A percentile compares a stretch with the other conserved stretches of the same genome.
These are phyloP conservation scores for Selaginella tamariscina DNA, from an alignment of 75 land plant genomes.

Conservation along the genomic window DNA sequence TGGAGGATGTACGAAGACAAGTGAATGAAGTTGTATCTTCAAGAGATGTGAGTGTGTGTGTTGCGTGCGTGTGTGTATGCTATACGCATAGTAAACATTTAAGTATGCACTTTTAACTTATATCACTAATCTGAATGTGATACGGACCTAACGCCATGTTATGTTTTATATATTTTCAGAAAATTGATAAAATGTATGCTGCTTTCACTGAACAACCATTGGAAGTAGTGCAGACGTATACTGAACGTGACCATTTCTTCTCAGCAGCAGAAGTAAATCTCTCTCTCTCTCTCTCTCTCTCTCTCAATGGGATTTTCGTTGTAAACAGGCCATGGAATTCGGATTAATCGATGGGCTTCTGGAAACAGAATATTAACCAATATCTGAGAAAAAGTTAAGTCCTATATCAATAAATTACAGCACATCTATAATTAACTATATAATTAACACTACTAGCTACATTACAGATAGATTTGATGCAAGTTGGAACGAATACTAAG, in stretches of 20 bases:
- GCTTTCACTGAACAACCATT: slow-evolving; percentile 81
- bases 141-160: too few relatives aligned
- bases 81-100: too few relatives aligned
- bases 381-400: too few relatives aligned
- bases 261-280: slow-evolving; percentile 69
- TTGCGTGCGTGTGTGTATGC: too few relatives aligned
- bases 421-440: too few relatives aligned
- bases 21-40: slow-evolving; percentile 85
- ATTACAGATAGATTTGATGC: too few relatives aligned
- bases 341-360: slow-evolving; percentile 82
- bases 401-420: too few relatives aligned
- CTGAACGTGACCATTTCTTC: slow-evolving; percentile 85
- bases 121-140: not conserved
- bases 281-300: not conserved
- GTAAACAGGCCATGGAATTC: slow-evolving; percentile 91
- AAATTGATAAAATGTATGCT: slow-evolving; percentile 86
- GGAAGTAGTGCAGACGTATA: slow-evolving; percentile 68
- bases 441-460: too few relatives aligned
- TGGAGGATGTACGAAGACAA: slow-evolving; percentile 82
- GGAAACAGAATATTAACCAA: slow-evolving; percentile 60
- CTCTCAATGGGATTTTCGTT: not conserved
- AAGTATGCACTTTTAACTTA: not conserved
- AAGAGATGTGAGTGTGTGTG: slow-evolving; percentile 78
- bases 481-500: too few relatives aligned
- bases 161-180: slow-evolving; percentile 32